Evolutionary conservation across 2,329 filamentous ascomycete genomes (phyloP).

Genomic region (Cadophora sp.): DNA sequence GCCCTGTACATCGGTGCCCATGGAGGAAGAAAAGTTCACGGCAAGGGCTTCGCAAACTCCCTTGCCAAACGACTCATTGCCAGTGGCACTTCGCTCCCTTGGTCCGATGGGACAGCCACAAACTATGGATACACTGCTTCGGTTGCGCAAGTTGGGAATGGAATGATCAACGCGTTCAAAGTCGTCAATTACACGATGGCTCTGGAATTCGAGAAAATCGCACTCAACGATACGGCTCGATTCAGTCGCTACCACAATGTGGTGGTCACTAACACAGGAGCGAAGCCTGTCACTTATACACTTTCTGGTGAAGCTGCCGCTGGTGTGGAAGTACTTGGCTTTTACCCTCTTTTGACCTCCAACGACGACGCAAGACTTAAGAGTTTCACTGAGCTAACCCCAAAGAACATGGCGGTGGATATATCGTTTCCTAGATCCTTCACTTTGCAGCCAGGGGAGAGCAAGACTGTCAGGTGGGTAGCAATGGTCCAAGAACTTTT

Average conservation of each 20-base stretch:
- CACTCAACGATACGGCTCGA: conserved; percentile 1
- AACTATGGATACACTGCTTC: conserved; percentile 6
- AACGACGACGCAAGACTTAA: conserved; percentile 7
- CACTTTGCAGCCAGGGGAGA: conserved; percentile 1
- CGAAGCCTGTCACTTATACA: neutral
- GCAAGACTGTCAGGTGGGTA: conserved; percentile 13
- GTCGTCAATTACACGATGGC: conserved; percentile 13
- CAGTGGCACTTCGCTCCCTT: conserved; percentile 8
- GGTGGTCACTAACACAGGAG: conserved; percentile 6
- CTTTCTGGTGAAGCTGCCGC: neutral
- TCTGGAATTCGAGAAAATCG: conserved; percentile 14
- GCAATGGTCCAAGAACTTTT: too few relatives aligned
- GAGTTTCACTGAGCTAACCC: conserved; percentile 8
- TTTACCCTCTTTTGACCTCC: neutral
- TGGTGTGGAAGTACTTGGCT: conserved; percentile 11
- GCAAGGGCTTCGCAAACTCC: conserved; percentile 8
- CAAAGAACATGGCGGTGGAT: conserved; percentile 1
- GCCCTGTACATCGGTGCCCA: conserved; percentile 25
- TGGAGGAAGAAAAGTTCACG: conserved; percentile 12
- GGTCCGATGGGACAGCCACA: conserved; percentile 6
- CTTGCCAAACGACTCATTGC: neutral
- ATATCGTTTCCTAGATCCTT: neutral
- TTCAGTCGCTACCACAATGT: conserved; percentile 12
- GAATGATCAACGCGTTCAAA: conserved; percentile 7
- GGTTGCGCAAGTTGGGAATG: conserved; percentile 13